phyloP scores from a whole-genome alignment of 768 basidiomycete genomes.

The Lanmaoa rubissima region DNA sequence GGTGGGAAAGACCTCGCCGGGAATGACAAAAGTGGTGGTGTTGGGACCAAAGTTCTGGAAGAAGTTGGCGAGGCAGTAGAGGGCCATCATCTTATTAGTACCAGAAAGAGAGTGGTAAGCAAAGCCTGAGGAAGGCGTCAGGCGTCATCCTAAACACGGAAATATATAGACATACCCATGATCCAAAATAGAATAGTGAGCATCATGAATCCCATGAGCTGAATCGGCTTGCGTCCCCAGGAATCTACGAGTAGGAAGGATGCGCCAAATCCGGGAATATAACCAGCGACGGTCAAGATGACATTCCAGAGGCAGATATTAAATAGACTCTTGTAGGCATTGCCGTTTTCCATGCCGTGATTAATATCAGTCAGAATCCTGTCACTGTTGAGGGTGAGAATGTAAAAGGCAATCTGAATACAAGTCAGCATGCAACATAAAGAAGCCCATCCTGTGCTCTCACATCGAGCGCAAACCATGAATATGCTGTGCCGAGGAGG shows the following conservation, averaged over 20 bases:
- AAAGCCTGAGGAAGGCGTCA: slow-evolving; percentile 46
- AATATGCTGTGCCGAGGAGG: slow-evolving; percentile 70
- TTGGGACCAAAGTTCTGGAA: slow-evolving; percentile 87
- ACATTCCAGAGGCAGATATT: slow-evolving; percentile 68
- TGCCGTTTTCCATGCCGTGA: fast-evolving
- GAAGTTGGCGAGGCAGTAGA: slow-evolving; percentile 79
- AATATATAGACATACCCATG: slow-evolving; percentile 49
- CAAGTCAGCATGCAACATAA: neutral
- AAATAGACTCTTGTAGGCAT: slow-evolving; percentile 50
- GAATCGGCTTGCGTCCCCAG: slow-evolving; percentile 78
- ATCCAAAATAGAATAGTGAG: slow-evolving; percentile 63
- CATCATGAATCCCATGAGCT: slow-evolving; percentile 68
- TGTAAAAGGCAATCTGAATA: slow-evolving; percentile 75
- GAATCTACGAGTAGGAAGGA: slow-evolving; percentile 60
- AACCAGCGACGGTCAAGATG: slow-evolving; percentile 67
- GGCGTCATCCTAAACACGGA: neutral
- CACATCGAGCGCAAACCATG: slow-evolving; percentile 85
- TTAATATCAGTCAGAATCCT: neutral
- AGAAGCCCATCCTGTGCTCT: slow-evolving; percentile 38
- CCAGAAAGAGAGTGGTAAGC: slow-evolving; percentile 45
- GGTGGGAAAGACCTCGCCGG: slow-evolving; percentile 81
- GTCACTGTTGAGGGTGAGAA: slow-evolving; percentile 71
- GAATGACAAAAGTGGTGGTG: slow-evolving; percentile 73
- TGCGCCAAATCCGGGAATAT: slow-evolving; percentile 69
- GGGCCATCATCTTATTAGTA: slow-evolving; percentile 57